Base-by-base conservation (phyloP, 1,284 basidiomycete genomes). In the Cryptococcus sp. region DNA sequence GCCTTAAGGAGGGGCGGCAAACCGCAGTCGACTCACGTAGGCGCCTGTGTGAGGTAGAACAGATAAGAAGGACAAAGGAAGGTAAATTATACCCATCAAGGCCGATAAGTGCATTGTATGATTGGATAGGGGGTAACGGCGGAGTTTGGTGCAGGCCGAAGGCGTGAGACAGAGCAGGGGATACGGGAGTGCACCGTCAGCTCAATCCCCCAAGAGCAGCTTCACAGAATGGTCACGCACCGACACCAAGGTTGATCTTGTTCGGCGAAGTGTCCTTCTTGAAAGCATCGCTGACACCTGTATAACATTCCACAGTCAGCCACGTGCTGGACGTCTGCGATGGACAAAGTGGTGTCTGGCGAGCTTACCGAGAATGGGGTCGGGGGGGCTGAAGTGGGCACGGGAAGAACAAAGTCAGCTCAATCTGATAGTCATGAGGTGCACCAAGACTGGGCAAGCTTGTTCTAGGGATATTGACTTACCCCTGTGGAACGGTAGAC, bases 211-310 rank as follows among this genome's bases (percentile, higher is more conserved):
- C 23, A 9, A 15, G 13, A 35, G 38, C 24, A 6, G 15, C 20
- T 2, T 13, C 52, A 58, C 5, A 39, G 12, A n/a, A n/a, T n/a
- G n/a, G n/a, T n/a, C 33, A 55, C 72, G 55, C 89, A 73, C 91
- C 91, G 65, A 93, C 91, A 74, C 94, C 94, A 55, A 98, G 82
- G 80, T 98, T 98, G 75, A 97, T 95, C 79, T 98, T 98, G 67
- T 86, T 85, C 13, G 88, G 79, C 73, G 88, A 83, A 66, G 85
- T 86, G 83, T 95, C 91, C 56, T 88, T 87, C 81, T 94, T 96
- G 64, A 69, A 72, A 15, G 63, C 62, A 33, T 72, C 70, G 39
- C 65, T 67, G 33, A 72, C 70, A 62, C 69, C 67, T 66, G 48
- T 20, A 28, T 39, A 3, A 42, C 16, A 8, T n/a, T 7, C 3